Evolutionary conservation across 202 grass and related monocot genomes (phyloP).

Genomic region (Zoysia matrella): DNA sequence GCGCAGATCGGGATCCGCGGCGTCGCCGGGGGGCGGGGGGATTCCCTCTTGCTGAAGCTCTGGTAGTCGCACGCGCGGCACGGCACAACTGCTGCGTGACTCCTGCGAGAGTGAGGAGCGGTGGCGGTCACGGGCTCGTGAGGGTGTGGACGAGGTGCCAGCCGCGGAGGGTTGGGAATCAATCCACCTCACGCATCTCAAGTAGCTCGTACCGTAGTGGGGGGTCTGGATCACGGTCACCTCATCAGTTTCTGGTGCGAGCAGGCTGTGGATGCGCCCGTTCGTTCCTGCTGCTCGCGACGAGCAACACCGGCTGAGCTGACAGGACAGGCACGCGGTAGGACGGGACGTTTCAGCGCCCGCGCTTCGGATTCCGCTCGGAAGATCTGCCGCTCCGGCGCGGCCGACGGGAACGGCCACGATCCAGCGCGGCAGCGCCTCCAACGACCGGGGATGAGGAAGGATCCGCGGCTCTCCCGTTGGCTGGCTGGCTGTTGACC

Average conservation of each 20-base stretch:
- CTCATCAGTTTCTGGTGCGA: background rate
- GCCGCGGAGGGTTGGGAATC: constrained; percentile 10
- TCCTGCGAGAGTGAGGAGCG: background rate
- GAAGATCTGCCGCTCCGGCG: background rate
- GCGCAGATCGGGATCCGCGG: constrained; percentile 54
- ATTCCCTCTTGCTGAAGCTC: constrained; percentile 12
- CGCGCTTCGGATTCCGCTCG: background rate
- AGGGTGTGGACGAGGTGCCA: constrained; percentile 36
- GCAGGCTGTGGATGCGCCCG: background rate
- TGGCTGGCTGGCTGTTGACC: background rate
- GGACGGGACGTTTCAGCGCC: constrained; percentile 14
- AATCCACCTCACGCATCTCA: background rate
- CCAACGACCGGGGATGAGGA: background rate
- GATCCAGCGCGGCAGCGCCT: background rate
- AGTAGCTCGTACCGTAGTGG: constrained; percentile 8
- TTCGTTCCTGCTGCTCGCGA: no score
- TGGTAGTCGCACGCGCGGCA: constrained; percentile 19
- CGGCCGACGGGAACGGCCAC: constrained; percentile 31
- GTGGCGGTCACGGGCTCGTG: background rate
- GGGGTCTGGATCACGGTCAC: constrained; percentile 10
- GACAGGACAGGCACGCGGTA: background rate
- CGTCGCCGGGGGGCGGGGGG: background rate
- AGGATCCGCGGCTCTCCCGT: background rate
- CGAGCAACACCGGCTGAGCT: background rate
- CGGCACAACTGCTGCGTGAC: background rate